Conservation (phyloP, 805 yeast genomes). For the Teunomyces barrocoloradensis region DNA sequence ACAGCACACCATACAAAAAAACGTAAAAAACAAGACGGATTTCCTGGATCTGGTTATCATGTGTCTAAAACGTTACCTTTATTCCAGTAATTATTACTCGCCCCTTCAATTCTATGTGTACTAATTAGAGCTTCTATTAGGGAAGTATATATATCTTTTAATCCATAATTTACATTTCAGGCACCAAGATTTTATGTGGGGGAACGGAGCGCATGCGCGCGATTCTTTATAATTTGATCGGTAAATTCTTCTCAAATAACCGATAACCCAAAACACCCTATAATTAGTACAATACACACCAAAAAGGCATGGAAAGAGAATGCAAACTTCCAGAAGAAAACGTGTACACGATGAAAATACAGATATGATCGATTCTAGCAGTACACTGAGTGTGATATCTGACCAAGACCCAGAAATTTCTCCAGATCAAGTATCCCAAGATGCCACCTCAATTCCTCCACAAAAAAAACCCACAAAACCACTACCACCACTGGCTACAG, state of each 20-base stretch:
- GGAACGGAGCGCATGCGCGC: too few species aligned
- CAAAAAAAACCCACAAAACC: not conserved
- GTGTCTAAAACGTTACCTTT: not conserved
- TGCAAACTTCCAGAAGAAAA: not conserved
- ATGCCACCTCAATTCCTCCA: not conserved
- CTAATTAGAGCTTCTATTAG: not conserved
- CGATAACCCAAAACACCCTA: not conserved
- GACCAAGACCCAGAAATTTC: not conserved
- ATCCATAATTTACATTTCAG: not conserved
- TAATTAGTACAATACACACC: too few species aligned
- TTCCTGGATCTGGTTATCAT: not conserved
- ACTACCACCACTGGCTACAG: not conserved
- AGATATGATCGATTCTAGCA: not conserved
- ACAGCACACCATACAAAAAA: not conserved
- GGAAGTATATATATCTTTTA: not conserved
- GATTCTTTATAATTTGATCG: not conserved
- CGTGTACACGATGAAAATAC: not conserved
- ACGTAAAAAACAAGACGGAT: not conserved
- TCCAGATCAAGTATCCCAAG: not conserved
- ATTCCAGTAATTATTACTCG: not conserved
- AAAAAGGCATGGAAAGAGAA: not conserved
- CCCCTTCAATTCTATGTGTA: constrained; percentile 2
- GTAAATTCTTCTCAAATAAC: not conserved
- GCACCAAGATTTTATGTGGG: too few species aligned
- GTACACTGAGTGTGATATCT: not conserved